phyloP scores from a whole-genome alignment of 495 filamentous ascomycete genomes.

The Chlorociboria aeruginascens region DNA sequence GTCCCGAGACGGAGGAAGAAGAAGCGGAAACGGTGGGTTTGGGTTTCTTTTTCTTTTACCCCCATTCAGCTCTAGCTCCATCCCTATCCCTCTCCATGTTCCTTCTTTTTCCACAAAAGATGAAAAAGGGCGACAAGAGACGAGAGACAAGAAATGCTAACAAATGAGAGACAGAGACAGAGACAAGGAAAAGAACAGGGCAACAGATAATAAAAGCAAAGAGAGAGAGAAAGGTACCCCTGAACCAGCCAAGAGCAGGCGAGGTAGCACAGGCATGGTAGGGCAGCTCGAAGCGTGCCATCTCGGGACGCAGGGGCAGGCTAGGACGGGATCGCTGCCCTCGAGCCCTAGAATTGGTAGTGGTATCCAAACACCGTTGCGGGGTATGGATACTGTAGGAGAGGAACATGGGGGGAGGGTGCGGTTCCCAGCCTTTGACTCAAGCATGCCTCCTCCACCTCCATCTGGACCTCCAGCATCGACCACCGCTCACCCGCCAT shows the following conservation, averaged over 20 bases:
- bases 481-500: too few relatives aligned
- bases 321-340: constrained; percentile 24
- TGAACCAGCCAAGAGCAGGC: constrained; percentile 9
- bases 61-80: background rate
- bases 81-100: background rate
- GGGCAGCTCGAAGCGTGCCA: constrained; percentile 11
- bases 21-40: constrained; percentile 15
- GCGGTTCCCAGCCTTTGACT: background rate
- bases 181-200: too few relatives aligned
- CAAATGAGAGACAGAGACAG: background rate
- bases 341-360: background rate
- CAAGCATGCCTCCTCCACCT: too few relatives aligned
- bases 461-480: too few relatives aligned
- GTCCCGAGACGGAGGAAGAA: constrained; percentile 30
- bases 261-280: constrained; percentile 26
- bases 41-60: background rate
- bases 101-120: background rate
- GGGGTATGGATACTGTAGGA: background rate
- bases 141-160: background rate
- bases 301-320: constrained; percentile 14
- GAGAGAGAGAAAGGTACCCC: background rate
- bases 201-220: constrained; percentile 7
- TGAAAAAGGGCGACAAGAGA: background rate
- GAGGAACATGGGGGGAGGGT: background rate
- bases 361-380: background rate